These are phyloP conservation scores for Priceomyces carsonii DNA, from an alignment of 805 yeast species.

Conservation along the genomic window DNA sequence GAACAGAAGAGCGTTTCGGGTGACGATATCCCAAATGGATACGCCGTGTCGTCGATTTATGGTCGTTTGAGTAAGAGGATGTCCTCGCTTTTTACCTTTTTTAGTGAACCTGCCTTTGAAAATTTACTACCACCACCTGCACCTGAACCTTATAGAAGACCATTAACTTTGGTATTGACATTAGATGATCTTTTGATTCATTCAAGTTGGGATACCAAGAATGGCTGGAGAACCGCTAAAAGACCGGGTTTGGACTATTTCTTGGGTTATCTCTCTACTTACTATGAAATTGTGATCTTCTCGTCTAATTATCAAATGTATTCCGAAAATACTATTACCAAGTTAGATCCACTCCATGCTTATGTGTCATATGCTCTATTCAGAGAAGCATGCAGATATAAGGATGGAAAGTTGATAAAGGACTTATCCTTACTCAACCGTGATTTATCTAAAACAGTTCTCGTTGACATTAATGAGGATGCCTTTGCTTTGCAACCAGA, in stretches of 20 bases:
- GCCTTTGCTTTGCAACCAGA: slow-evolving; percentile 85
- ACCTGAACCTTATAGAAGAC: slow-evolving; percentile 87
- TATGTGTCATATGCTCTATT: slow-evolving; percentile 82
- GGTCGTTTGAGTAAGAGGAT: slow-evolving; percentile 71
- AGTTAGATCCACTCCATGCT: slow-evolving; percentile 92
- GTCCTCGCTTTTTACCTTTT: slow-evolving; percentile 72
- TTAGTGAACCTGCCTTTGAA: slow-evolving; percentile 92
- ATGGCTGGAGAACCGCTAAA: slow-evolving; percentile 98
- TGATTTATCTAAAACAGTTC: slow-evolving; percentile 77
- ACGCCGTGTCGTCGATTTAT: slow-evolving; percentile 62
- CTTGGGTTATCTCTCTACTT: slow-evolving; percentile 89
- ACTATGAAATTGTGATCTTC: slow-evolving; percentile 93
- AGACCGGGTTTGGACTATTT: slow-evolving; percentile 98
- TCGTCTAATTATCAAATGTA: slow-evolving; percentile 83
- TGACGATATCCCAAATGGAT: slow-evolving; percentile 64
- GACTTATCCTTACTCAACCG: slow-evolving; percentile 90
- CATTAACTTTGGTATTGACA: slow-evolving; percentile 83
- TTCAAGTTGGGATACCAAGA: slow-evolving; percentile 85
- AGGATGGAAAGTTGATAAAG: slow-evolving; percentile 86
- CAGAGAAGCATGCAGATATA: slow-evolving; percentile 88
- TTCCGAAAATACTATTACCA: slow-evolving; percentile 79
- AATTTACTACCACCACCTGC: slow-evolving; percentile 93
- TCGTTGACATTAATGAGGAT: slow-evolving; percentile 75
- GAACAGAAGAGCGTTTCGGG: slow-evolving; percentile 54
- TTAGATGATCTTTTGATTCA: slow-evolving; percentile 90